Evolutionary conservation across 345 rosid species (phyloP), one percentile per base, ranked within the genome.

Genomic region (Gossypium rotundifolium): DNA sequence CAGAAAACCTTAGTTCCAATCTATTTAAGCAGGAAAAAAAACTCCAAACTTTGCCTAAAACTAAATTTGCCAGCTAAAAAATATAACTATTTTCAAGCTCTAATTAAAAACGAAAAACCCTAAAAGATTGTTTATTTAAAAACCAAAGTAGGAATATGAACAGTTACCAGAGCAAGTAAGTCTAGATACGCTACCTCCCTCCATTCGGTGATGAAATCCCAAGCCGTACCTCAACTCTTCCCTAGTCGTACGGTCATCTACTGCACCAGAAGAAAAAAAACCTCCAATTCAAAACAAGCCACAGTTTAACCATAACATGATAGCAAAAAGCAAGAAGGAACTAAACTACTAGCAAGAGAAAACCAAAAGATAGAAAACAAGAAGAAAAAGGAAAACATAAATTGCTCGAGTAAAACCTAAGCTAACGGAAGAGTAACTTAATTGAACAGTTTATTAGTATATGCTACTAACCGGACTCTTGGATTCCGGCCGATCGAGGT

Each of bases 111-210:
- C 20, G 73, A 73, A 63, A 55, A 59, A 65, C 65, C 79, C 72
- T 51, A 51, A 27, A 69, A 69, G 11, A 9, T 27, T 75, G 79
- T 46, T 65, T 73, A 80, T 64, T 69, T 13, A 48, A 65, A 55
- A 77, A 55, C 49, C 25, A 85, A 85, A 84, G 83, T 82, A 68
- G 82, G 90, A 91, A 87, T 67, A 86, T 80, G 91, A 86, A 84
- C 81, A 84, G 91, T 87, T 68, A 92, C 98, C 96, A 87, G 88
- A 81, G 83, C 79, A 88, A 92, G 84, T 88, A 90, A 88, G 90
- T 87, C 85, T 86, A 86, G 90, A 94, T 91, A 89, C 84, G 96
- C 93, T 89, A 94, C 97, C 98, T 92, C 98, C 98, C 98, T 94
- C 98, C 98, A 94, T 94, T 79, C 97, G 94, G 89, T 75, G 90